Conservation (phyloP, 2,329 filamentous ascomycete species). For the Chaetoscypha palmicola region DNA sequence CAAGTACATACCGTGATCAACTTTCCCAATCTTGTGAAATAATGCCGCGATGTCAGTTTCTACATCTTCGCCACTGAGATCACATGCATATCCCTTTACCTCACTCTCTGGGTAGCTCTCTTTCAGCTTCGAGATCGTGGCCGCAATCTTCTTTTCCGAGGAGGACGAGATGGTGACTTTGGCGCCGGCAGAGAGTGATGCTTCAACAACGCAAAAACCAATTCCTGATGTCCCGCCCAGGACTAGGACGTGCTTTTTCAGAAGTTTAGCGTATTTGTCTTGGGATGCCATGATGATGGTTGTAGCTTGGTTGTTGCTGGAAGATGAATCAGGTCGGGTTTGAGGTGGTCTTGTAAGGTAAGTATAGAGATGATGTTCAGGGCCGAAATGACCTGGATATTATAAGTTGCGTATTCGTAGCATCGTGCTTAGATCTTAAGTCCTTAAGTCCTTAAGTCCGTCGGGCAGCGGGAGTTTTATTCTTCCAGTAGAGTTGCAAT, state of each 20-base stretch:
- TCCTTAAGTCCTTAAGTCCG: too few relatives aligned
- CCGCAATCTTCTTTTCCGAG: slow-evolving; percentile 5
- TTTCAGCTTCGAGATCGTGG: slow-evolving; percentile 11
- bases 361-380: too few relatives aligned
- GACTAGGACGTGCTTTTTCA: slow-evolving; percentile 23
- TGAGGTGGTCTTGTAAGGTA: too few relatives aligned
- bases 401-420: too few relatives aligned
- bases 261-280: slow-evolving; percentile 26
- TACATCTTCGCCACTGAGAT: slow-evolving; percentile 15
- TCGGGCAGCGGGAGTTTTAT: too few relatives aligned
- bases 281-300: neutral
- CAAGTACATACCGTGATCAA: slow-evolving; percentile 19
- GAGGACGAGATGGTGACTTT: slow-evolving; percentile 23
- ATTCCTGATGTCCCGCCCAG: slow-evolving; percentile 26
- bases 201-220: slow-evolving; percentile 26
- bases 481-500: too few relatives aligned
- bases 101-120: slow-evolving; percentile 9
- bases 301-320: too few relatives aligned
- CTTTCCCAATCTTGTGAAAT: slow-evolving; percentile 32
- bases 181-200: slow-evolving; percentile 20
- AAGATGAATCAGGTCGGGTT: too few relatives aligned
- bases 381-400: too few relatives aligned
- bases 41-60: slow-evolving; percentile 34
- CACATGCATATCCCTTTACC: slow-evolving; percentile 18
- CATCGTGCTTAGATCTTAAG: too few relatives aligned